Evolutionary conservation across 345 rosid species (phyloP).

Genomic region (Linum tenue): DNA sequence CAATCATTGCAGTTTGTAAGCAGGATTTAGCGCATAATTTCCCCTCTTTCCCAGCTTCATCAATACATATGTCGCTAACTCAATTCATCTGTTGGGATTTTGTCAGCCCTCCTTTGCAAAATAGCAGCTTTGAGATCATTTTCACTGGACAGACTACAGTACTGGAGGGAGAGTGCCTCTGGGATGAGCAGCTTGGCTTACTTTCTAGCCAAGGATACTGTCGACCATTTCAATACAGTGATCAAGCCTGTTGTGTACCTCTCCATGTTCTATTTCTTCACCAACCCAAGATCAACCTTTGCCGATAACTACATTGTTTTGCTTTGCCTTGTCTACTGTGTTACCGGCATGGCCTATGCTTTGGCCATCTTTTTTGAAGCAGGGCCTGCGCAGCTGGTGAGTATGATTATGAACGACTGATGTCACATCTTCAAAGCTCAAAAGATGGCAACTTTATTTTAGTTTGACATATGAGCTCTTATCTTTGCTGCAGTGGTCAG

Average conservation of each 20-base stretch:
- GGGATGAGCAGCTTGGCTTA: conserved; percentile 92
- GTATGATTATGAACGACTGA: conserved; percentile 13
- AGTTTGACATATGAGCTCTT: conserved; percentile 9
- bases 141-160: conserved; percentile 77
- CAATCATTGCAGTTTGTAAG: conserved; percentile 92
- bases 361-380: conserved; percentile 77
- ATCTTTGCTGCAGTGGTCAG: conserved; percentile 62
- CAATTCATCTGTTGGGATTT: conserved; percentile 1
- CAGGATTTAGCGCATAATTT: conserved; percentile 1
- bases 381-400: conserved; percentile 88
- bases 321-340: conserved; percentile 89
- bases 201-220: conserved; percentile 85
- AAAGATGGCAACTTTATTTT: neutral
- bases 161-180: conserved; percentile 91
- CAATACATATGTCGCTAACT: neutral
- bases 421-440: neutral
- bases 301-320: conserved; percentile 65
- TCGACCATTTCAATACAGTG: conserved; percentile 69
- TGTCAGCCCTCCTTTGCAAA: conserved; percentile 86
- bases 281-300: conserved; percentile 78
- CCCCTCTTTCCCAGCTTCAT: neutral
- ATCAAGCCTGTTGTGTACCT: conserved; percentile 85
- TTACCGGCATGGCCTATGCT: conserved; percentile 80
- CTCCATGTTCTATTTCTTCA: conserved; percentile 86
- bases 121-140: conserved; percentile 86